Conservation (phyloP, 2,329 filamentous ascomycete genomes). For the Aspergillus sp. region DNA sequence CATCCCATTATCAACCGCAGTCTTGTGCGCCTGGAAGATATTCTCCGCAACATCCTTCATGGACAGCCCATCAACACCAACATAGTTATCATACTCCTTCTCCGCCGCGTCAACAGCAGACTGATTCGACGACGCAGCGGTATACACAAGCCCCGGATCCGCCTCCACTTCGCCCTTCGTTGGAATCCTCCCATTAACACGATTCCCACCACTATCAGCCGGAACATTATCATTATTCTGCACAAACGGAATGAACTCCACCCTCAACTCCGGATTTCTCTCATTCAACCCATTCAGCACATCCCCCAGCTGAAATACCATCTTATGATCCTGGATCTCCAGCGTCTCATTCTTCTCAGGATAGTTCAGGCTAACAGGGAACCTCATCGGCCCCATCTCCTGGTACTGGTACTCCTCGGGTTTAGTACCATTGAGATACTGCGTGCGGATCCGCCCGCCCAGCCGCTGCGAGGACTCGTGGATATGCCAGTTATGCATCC, state of each 20-base stretch:
- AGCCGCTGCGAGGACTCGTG: slow-evolving; percentile 44
- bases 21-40: slow-evolving; percentile 54
- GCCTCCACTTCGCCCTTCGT: slow-evolving; percentile 50
- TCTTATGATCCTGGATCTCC: slow-evolving; percentile 43
- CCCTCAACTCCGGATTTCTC: slow-evolving; percentile 33
- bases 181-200: slow-evolving; percentile 55
- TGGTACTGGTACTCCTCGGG: slow-evolving; percentile 39
- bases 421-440: slow-evolving; percentile 42
- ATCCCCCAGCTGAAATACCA: slow-evolving; percentile 45
- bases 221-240: slow-evolving; percentile 54
- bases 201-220: slow-evolving; percentile 47
- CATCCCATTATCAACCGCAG: slow-evolving; percentile 54
- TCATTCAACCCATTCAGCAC: slow-evolving; percentile 44
- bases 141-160: slow-evolving; percentile 44
- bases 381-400: slow-evolving; percentile 49
- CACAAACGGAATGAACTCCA: slow-evolving; percentile 47
- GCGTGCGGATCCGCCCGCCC: slow-evolving; percentile 47
- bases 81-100: slow-evolving; percentile 39
- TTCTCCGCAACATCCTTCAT: slow-evolving; percentile 33
- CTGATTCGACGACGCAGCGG: slow-evolving; percentile 33
- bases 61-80: slow-evolving; percentile 25
- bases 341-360: slow-evolving; percentile 44
- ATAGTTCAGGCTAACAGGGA: slow-evolving; percentile 43
- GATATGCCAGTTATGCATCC: slow-evolving; percentile 48
- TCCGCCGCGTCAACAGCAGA: slow-evolving; percentile 39